These are phyloP conservation scores for Phytophthora hybrid DNA, from an alignment of 352 stramenopile genomes.

Conservation along the genomic window DNA sequence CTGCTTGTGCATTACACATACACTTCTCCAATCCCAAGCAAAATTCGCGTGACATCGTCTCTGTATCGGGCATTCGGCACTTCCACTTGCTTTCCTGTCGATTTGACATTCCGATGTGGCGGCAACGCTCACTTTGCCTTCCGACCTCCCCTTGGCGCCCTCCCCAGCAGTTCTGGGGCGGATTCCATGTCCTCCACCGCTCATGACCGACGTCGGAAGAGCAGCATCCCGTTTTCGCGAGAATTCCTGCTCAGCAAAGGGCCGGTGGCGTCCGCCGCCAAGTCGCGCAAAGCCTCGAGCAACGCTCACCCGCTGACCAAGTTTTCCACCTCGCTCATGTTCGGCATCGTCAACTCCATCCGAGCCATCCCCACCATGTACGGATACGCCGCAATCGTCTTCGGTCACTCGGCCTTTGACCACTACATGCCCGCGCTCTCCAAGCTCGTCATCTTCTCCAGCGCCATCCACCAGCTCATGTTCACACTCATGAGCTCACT, in stretches of 20 bases:
- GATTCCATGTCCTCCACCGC: slow-evolving; percentile 30
- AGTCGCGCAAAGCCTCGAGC: slow-evolving; percentile 11
- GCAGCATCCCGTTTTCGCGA: slow-evolving; percentile 18
- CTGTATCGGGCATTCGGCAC: slow-evolving; percentile 7
- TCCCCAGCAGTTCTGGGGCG: background rate
- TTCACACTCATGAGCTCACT: slow-evolving; percentile 91
- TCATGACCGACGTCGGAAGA: slow-evolving; percentile 30
- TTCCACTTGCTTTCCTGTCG: slow-evolving; percentile 27
- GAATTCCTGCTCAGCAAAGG: slow-evolving; percentile 31
- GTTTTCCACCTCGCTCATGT: slow-evolving; percentile 74
- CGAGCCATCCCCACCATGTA: slow-evolving; percentile 94
- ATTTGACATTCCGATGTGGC: slow-evolving; percentile 16
- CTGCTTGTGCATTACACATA: slow-evolving; percentile 1
- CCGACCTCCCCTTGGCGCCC: slow-evolving; percentile 6
- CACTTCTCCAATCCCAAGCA: slow-evolving; percentile 17
- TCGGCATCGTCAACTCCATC: slow-evolving; percentile 93
- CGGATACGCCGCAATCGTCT: slow-evolving; percentile 96
- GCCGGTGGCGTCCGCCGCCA: slow-evolving; percentile 14
- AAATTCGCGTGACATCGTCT: slow-evolving; percentile 33
- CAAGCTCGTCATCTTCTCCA: slow-evolving; percentile 97
- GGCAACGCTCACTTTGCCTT: slow-evolving; percentile 29
- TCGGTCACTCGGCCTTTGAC: slow-evolving; percentile 88
- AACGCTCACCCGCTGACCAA: slow-evolving; percentile 33
- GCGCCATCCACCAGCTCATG: slow-evolving; percentile 94
- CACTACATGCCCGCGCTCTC: slow-evolving; percentile 89